Evolutionary conservation across 306 rosid genomes (phyloP).

Genomic region (Castanea mollissima): DNA sequence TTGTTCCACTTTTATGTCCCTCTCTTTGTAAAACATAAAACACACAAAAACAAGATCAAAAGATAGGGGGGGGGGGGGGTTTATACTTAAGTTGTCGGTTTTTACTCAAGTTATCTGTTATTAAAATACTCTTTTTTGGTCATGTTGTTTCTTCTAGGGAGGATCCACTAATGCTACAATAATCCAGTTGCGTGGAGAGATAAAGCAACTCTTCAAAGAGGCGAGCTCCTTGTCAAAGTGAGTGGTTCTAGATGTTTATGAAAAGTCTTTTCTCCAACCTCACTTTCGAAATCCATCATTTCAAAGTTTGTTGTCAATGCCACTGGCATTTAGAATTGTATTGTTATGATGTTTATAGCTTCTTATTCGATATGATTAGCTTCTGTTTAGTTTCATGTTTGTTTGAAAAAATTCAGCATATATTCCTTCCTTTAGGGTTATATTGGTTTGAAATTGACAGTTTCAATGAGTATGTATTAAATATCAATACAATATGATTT

Average conservation of each 20-base stretch:
- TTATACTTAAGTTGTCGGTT: background rate
- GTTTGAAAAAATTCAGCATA: background rate
- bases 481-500: background rate
- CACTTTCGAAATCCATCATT: background rate
- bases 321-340: background rate
- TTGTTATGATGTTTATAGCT: background rate
- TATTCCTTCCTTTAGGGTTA: background rate
- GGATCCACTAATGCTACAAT: slow-evolving; percentile 42
- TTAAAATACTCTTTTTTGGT: background rate
- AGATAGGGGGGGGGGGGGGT: too few species aligned
- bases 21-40: too few species aligned
- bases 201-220: slow-evolving; percentile 68
- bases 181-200: slow-evolving; percentile 52
- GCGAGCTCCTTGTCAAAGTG: slow-evolving; percentile 78
- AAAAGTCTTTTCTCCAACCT: background rate
- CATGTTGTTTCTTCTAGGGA: slow-evolving; percentile 33
- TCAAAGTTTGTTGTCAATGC: background rate
- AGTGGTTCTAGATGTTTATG: slow-evolving; percentile 29
- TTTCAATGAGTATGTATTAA: slow-evolving; percentile 6
- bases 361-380: background rate
- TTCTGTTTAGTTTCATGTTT: background rate
- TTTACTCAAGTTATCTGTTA: slow-evolving; percentile 5
- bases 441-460: background rate
- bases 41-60: too few species aligned
- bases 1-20: too few species aligned